Evolutionary conservation across 2,329 filamentous ascomycete species (phyloP).

Genomic region (Aureobasidium sp.): DNA sequence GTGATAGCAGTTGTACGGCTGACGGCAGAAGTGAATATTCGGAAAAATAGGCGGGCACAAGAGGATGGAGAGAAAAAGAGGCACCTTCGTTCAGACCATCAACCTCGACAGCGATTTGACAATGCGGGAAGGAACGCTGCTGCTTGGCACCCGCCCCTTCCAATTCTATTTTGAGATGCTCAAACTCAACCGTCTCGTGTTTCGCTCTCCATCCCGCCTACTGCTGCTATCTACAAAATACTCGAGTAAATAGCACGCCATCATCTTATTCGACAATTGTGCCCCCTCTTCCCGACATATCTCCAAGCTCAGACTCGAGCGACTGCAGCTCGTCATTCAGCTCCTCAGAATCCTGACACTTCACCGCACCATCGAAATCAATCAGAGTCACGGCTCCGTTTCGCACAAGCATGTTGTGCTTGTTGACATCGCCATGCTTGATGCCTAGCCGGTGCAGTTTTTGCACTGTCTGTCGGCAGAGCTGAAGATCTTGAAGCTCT

Average conservation of each 20-base stretch:
- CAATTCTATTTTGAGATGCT: constrained; percentile 6
- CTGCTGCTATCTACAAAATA: neutral
- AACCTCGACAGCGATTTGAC: neutral
- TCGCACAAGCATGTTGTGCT: constrained; percentile 33
- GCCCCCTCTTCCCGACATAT: constrained; percentile 14
- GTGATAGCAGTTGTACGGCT: neutral
- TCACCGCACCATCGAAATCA: constrained; percentile 29
- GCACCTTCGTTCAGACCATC: neutral
- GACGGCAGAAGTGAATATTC: neutral
- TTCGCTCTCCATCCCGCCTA: neutral
- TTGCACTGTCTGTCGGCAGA: constrained; percentile 26
- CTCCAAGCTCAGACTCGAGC: constrained; percentile 13
- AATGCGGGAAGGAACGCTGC: constrained; percentile 1
- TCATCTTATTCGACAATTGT: neutral
- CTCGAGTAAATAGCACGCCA: neutral
- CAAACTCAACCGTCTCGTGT: neutral
- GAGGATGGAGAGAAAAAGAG: neutral
- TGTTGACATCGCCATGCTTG: constrained; percentile 34
- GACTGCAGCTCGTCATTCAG: constrained; percentile 16
- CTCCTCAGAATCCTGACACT: constrained; percentile 19
- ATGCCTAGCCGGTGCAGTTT: constrained; percentile 33
- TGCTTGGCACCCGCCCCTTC: constrained; percentile 10
- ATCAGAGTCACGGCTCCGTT: constrained; percentile 25
- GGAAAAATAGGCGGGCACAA: neutral
- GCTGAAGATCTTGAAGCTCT: constrained; percentile 24